phyloP scores from a whole-genome alignment of 441 rosid genomes.

The Francoa sonchifolia region DNA sequence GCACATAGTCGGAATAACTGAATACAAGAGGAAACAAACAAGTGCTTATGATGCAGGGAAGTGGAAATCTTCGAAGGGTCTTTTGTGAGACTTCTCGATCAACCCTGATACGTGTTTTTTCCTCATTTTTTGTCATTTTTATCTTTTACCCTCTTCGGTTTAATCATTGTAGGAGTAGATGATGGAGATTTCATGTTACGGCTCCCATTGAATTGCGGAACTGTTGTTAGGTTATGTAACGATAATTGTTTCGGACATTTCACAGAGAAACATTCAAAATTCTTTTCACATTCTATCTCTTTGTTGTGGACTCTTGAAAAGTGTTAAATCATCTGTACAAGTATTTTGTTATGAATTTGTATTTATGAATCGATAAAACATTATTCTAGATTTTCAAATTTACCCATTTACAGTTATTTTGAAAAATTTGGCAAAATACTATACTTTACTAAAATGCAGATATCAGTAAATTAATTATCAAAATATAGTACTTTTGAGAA shows the following conservation, averaged over 20 bases:
- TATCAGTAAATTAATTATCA: too few species aligned
- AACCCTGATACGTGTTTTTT: slow-evolving; percentile 13
- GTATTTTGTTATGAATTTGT: too few species aligned
- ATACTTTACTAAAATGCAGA: too few species aligned
- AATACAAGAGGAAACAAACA: slow-evolving; percentile 7
- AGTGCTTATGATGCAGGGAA: slow-evolving; percentile 19
- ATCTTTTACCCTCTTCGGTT: slow-evolving; percentile 16
- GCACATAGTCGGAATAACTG: slow-evolving; percentile 21
- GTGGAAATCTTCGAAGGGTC: slow-evolving; percentile 22
- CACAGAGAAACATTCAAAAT: slow-evolving; percentile 31
- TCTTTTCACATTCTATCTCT: not conserved
- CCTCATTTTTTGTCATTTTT: slow-evolving; percentile 7
- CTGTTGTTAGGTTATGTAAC: slow-evolving; percentile 25
- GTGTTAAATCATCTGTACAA: too few species aligned
- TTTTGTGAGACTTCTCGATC: slow-evolving; percentile 24
- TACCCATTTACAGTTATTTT: too few species aligned
- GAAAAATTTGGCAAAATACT: too few species aligned
- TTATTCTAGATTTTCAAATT: too few species aligned
- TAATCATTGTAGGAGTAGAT: slow-evolving; percentile 30
- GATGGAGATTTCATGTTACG: slow-evolving; percentile 38
- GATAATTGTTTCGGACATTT: slow-evolving; percentile 32
- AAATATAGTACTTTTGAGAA: too few species aligned
- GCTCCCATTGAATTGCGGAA: slow-evolving; percentile 32
- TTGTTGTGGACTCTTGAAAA: not conserved
- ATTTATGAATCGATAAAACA: too few species aligned